Conservation (phyloP, 169 alveolate genomes). For the Pseudocohnilembus persalinus region DNA sequence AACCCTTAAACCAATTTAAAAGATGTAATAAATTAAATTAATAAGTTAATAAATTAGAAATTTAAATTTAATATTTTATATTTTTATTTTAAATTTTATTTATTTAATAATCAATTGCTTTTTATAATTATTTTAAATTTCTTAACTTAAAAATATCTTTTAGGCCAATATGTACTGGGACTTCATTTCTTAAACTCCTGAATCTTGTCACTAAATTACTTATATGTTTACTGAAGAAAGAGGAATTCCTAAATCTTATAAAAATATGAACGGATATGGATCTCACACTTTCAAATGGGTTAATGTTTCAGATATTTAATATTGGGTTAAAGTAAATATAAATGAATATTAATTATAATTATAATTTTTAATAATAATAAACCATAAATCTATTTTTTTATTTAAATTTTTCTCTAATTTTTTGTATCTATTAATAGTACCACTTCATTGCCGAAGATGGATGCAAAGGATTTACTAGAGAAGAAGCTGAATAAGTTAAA, state of each 20-base stretch:
- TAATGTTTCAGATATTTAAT: conserved; percentile 63
- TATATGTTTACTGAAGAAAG: conserved; percentile 72
- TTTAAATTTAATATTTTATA: too few species aligned
- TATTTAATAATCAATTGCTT: too few species aligned
- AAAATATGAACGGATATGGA: conserved; percentile 83
- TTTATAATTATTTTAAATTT: background rate
- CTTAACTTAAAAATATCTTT: background rate
- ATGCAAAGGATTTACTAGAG: conserved; percentile 62
- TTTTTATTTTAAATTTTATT: too few species aligned
- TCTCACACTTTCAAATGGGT: conserved; percentile 83
- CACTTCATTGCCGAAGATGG: conserved; percentile 77
- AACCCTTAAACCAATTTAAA: conserved; percentile 76
- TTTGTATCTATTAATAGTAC: conserved; percentile 19
- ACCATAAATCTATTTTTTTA: conserved; percentile 44
- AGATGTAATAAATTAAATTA: conserved; percentile 17
- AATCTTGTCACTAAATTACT: conserved; percentile 72
- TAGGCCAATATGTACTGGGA: conserved; percentile 73
- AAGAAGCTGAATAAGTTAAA: conserved; percentile 56
- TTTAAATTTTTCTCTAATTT: too few species aligned
- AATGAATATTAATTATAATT: too few species aligned
- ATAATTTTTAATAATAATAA: background rate
- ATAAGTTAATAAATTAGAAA: too few species aligned
- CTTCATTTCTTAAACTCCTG: conserved; percentile 77
- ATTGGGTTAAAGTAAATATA: conserved; percentile 31
- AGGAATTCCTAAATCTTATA: conserved; percentile 84